These are phyloP conservation scores for Retiboletus flavoniger DNA, from an alignment of 1,284 basidiomycete genomes.

Conservation along the genomic window DNA sequence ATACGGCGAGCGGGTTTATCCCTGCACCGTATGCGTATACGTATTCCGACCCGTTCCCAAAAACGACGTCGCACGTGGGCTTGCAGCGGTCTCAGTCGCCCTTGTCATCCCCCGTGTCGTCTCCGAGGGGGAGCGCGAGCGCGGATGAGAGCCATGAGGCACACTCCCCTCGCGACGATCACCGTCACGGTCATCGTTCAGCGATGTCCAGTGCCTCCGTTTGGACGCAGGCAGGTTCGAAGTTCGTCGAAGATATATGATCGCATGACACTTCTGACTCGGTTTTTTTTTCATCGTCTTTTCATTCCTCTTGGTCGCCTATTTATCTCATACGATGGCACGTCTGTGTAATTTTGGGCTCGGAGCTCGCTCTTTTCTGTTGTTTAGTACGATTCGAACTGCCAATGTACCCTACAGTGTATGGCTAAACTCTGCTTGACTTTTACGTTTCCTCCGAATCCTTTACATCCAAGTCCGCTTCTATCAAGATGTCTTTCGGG, in stretches of 20 bases:
- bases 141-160: conserved; percentile 17
- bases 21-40: conserved; percentile 6
- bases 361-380: neutral
- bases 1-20: conserved; percentile 14
- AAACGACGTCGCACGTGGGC: conserved; percentile 10
- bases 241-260: conserved; percentile 32
- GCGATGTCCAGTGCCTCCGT: conserved; percentile 37
- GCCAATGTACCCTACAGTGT: neutral
- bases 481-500: neutral
- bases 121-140: conserved; percentile 20
- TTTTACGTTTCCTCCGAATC: neutral
- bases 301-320: neutral
- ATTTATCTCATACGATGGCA: neutral
- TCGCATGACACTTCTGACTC: neutral
- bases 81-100: conserved; percentile 25
- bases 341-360: neutral
- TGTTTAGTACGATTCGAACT: neutral
- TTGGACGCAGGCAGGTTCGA: conserved; percentile 41
- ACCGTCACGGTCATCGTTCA: conserved; percentile 30
- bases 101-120: conserved; percentile 23
- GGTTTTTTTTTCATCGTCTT: neutral
- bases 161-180: conserved; percentile 8
- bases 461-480: neutral
- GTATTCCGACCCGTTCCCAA: conserved; percentile 25
- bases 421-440: neutral